A percentile compares a stretch with the other conserved stretches of the same genome.
These are phyloP conservation scores for Diaporthe humulicola DNA, from an alignment of 2,329 filamentous ascomycete genomes.

Conservation along the genomic window DNA sequence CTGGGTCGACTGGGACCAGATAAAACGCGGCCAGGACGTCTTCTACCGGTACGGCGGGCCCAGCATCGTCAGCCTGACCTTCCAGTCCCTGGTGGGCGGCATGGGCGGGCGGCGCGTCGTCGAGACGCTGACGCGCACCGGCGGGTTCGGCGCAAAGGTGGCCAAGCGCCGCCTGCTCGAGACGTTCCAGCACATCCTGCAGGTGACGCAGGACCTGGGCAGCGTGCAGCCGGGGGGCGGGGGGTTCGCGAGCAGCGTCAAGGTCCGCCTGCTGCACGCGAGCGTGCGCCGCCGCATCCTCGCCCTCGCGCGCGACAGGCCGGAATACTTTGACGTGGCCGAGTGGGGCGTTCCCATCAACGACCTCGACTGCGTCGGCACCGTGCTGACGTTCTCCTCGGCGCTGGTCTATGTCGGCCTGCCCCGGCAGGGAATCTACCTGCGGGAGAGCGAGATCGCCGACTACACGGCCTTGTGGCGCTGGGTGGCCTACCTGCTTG, in stretches of 20 bases:
- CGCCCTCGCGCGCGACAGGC: constrained; percentile 65
- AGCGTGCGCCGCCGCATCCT: constrained; percentile 76
- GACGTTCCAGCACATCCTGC: constrained; percentile 81
- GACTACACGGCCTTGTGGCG: constrained; percentile 85
- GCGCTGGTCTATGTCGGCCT: constrained; percentile 77
- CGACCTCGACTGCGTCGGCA: constrained; percentile 80
- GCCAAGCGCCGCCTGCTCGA: constrained; percentile 74
- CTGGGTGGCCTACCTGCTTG: constrained; percentile 79
- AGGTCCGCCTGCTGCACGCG: constrained; percentile 78
- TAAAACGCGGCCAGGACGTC: constrained; percentile 79
- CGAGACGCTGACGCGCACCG: constrained; percentile 80
- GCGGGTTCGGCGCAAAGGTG: constrained; percentile 78
- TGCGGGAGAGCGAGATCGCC: constrained; percentile 70
- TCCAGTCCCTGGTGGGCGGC: constrained; percentile 76
- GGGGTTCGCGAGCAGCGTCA: constrained; percentile 74
- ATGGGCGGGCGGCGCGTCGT: constrained; percentile 81
- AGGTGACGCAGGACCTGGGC: constrained; percentile 75
- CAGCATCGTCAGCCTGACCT: constrained; percentile 73
- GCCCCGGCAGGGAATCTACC: constrained; percentile 79
- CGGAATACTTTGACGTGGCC: constrained; percentile 72
- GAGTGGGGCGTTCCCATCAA: constrained; percentile 78
- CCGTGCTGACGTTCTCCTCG: constrained; percentile 78
- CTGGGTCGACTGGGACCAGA: constrained; percentile 85
- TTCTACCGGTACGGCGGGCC: constrained; percentile 83
- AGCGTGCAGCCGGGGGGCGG: constrained; percentile 77